Evolutionary conservation across 192 early-diverging fungal species (phyloP), one percentile per base, ranked within the genome.

Genomic region (Chytriomyces confervae): DNA sequence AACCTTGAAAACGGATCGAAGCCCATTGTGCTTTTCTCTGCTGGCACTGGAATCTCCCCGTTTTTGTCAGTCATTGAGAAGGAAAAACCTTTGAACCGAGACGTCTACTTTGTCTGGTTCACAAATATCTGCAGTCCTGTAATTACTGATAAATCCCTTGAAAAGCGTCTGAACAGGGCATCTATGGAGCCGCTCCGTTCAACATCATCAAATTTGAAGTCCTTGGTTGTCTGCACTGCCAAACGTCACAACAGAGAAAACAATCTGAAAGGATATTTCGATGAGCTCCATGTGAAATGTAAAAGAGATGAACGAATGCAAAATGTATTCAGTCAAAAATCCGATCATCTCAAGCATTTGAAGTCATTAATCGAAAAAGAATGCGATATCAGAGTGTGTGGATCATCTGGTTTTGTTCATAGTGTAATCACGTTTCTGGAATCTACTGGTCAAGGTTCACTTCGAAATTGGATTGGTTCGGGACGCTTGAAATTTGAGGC

Each of bases 371-470:
- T n/a, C 53, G 5, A 13, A 5, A 13, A 20, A 0, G 53, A 20
- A n/a, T 60, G 53, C 53, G 53, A 60, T 20, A n/a, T n/a, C 53
- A 13, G 53, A 60, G 53, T 60, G 13, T 60, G 53, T 60, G 53
- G 53, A 13, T 60, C 53, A n/a, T 60, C 53, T 13, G 53, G 53
- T n/a, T 60, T 60, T 60, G 53, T 60, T 1, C 16, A 13, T 60
- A 20, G 20, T 60, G 20, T 60, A n/a, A 60, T 60, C 20, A n/a
- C 53, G 20, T 60, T 60, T 60, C 16, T 60, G 13, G 53, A 60
- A 60, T 60, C 53, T 60, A 3, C 5, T 60, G 53, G 16, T n/a
- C 16, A 20, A 60, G 53, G 53, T n/a, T 13, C 13, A n/a, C 13
- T 60, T 13, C 13, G 20, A 60, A 60, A 3, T 20, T 60, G 13